Conservation (phyloP, 768 basidiomycete genomes). For the Heimioporus sp. region DNA sequence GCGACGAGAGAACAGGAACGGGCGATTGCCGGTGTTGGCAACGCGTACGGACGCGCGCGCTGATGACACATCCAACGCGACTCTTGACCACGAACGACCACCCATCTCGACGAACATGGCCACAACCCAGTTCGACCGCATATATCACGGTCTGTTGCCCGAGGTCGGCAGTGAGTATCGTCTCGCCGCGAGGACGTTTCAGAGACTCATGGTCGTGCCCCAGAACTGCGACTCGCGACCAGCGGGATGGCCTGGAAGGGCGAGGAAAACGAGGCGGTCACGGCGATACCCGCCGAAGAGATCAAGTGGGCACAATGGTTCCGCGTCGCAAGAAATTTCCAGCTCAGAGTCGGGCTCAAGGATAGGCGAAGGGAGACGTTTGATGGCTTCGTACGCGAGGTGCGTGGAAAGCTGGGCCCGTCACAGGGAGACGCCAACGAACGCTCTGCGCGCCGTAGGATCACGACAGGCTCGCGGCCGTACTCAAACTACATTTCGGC, state of each 20-base stretch:
- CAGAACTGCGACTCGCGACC: slow-evolving; percentile 84
- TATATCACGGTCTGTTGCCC: slow-evolving; percentile 71
- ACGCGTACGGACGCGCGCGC: slow-evolving; percentile 20
- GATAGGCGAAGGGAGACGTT: slow-evolving; percentile 80
- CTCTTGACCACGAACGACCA: slow-evolving; percentile 1
- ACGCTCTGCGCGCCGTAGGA: slow-evolving; percentile 51
- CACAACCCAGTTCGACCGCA: slow-evolving; percentile 82
- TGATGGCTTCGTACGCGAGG: slow-evolving; percentile 92
- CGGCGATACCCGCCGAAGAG: slow-evolving; percentile 63
- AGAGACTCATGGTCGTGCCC: not conserved
- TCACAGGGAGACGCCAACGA: not conserved
- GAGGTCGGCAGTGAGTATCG: slow-evolving; percentile 78
- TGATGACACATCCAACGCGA: slow-evolving; percentile 15
- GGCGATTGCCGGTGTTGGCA: not conserved
- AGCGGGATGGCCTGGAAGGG: slow-evolving; percentile 96
- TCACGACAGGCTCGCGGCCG: slow-evolving; percentile 76
- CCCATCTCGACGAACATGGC: slow-evolving; percentile 37
- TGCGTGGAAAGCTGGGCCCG: slow-evolving; percentile 28
- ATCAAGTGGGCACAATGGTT: slow-evolving; percentile 92
- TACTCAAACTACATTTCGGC: slow-evolving; percentile 86
- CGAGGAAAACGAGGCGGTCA: slow-evolving; percentile 59
- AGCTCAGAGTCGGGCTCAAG: slow-evolving; percentile 80
- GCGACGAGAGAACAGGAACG: no score
- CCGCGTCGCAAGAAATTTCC: slow-evolving; percentile 88
- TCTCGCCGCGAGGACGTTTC: not conserved